Base-by-base conservation (phyloP, 352 stramenopile species). In the Phytophthora parvispora region DNA sequence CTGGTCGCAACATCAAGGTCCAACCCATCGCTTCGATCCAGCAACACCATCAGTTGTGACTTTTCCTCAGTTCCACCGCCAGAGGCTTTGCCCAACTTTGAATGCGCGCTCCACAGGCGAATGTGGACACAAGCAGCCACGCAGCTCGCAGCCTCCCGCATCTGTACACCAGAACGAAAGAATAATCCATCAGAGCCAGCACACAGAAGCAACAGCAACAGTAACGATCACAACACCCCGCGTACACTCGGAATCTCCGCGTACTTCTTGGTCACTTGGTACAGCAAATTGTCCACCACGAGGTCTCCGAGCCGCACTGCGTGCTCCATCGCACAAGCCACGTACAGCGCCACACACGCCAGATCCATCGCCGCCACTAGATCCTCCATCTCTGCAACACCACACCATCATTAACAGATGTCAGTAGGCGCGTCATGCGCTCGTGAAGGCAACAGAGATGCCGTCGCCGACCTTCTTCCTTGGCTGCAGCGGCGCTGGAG, bases 221-320 rank as follows among this genome's bases (percentile, higher is more conserved):
- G n/a, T 56, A 28, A 12, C 32, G 47, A 13, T 28, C 8, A 8
- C 10, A 29, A 51, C 13, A 10, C 31, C 32, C 5, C 16, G 65
- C 75, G 29, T 48, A 87, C 85, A 31, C 75, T 56, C 10, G 81
- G 75, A 9, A 89, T 80, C 27, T 92, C 85, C 0, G 72, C 64
- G 52, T 85, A 87, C 45, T 90, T 92, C 72, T 95, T 95, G 31
- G 85, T 74, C 13, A 93, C 76, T 73, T 95, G 87, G 36, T 95
- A 95, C 13, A 95, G 73, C 74, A 95, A 72, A 63, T 92, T 95
- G 49, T 93, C 87, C 24, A 90, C 24, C 51, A 93, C 85, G 32
- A 92, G 69, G 24, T 92, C 85, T 25, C 76, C 75, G 13, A 95
- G 65, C 16, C 69, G 73, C 22, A 88, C 72, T 27, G 72, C 55